phyloP scores from a whole-genome alignment of 371 early-diverging fungal genomes.

The Dinochytrium kinnereticum region DNA sequence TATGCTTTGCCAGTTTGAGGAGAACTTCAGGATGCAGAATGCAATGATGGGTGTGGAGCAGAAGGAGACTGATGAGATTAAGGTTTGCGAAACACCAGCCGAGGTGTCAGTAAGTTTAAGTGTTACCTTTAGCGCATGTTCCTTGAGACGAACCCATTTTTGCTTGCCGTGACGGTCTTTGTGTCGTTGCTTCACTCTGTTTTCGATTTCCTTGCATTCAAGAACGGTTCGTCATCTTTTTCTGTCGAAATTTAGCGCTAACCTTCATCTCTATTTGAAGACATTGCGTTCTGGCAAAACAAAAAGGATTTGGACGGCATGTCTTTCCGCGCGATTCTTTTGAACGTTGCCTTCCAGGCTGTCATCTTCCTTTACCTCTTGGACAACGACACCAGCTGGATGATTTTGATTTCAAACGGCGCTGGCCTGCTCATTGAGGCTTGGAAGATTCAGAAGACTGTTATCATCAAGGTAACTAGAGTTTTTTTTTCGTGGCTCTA shows the following conservation, averaged over 20 bases:
- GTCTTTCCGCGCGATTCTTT: conserved; percentile 79
- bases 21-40: conserved; percentile 66
- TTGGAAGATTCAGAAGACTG: conserved; percentile 87
- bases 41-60: conserved; percentile 67
- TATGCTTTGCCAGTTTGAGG: conserved; percentile 69
- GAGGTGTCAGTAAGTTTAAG: too few relatives aligned
- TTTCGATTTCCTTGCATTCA: conserved; percentile 95
- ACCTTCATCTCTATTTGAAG: conserved; percentile 51
- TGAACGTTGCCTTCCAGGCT: conserved; percentile 84
- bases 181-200: conserved; percentile 85
- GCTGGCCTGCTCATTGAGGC: conserved; percentile 82
- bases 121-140: conserved; percentile 73
- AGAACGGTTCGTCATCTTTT: conserved; percentile 69
- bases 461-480: conserved; percentile 75
- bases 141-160: conserved; percentile 85
- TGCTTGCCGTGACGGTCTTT: conserved; percentile 76
- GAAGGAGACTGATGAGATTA: conserved; percentile 69
- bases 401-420: conserved; percentile 83
- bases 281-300: conserved; percentile 90
- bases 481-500: not conserved
- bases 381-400: conserved; percentile 90
- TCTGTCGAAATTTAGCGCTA: not conserved
- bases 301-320: conserved; percentile 83
- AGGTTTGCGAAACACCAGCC: conserved; percentile 48
- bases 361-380: conserved; percentile 87